Percentiles rank a stretch among this genome's conserved stretches.
Evolutionary conservation across 202 grass and related monocot genomes (phyloP).

Genomic region (Schoenoplectus triqueter): DNA sequence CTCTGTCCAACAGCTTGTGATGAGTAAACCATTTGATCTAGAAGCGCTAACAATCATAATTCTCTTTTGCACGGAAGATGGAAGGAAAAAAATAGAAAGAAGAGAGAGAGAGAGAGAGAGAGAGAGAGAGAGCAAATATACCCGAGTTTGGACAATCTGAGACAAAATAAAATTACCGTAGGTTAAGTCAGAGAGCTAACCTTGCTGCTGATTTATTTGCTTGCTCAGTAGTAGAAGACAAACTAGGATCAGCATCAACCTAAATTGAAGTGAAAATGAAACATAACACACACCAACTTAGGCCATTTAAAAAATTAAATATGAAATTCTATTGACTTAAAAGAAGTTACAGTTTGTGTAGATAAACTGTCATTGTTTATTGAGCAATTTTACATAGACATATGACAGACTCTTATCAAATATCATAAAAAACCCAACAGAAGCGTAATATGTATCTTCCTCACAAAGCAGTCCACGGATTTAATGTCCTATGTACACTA

Average conservation of each 20-base stretch:
- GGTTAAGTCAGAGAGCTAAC: constrained; percentile 46
- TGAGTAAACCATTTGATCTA: not conserved
- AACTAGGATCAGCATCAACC: constrained; percentile 52
- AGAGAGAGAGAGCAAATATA: not conserved
- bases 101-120: too few species aligned
- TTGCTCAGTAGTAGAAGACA: constrained; percentile 60
- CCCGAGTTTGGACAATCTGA: not conserved
- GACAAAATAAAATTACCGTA: constrained; percentile 12
- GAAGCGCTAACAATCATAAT: not conserved
- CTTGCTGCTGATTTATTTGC: constrained; percentile 51
- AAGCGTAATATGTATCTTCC: not conserved
- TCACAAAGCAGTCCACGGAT: not conserved
- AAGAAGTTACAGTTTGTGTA: not conserved
- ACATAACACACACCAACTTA: not conserved
- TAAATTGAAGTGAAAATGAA: constrained; percentile 48
- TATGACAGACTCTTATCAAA: constrained; percentile 2
- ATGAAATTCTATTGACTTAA: not conserved
- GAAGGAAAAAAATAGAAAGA: not conserved
- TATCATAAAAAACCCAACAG: not conserved
- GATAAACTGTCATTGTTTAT: not conserved
- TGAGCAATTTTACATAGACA: constrained; percentile 8
- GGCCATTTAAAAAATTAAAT: constrained; percentile 17
- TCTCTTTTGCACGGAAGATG: not conserved
- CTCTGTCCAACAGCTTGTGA: not conserved
- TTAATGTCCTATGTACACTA: constrained; percentile 6